Evolutionary conservation across 2,329 filamentous ascomycete species (phyloP).

Genomic region (Cercospora janseana): DNA sequence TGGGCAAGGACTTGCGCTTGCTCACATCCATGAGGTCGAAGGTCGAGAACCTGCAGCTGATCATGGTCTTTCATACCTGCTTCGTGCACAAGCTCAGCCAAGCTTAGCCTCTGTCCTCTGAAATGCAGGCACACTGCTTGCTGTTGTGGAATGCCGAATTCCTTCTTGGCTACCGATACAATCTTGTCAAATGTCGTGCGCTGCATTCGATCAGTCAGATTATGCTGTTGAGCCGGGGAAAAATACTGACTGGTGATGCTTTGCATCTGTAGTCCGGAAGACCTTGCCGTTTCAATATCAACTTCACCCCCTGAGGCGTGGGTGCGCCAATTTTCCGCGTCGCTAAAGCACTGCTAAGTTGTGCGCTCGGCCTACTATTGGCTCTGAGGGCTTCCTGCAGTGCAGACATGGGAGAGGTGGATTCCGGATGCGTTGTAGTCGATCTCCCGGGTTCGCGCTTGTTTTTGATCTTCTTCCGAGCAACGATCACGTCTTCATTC

Average conservation of each 20-base stretch:
- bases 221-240: neutral
- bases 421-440: too few relatives aligned
- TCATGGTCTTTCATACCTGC: neutral
- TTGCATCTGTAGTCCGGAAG: neutral
- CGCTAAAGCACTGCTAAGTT: neutral
- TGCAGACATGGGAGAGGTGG: too few relatives aligned
- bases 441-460: neutral
- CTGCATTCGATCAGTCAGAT: neutral
- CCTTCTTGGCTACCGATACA: neutral
- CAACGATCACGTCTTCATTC: slow-evolving; percentile 19
- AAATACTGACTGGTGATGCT: slow-evolving; percentile 1
- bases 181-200: slow-evolving; percentile 5
- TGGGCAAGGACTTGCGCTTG: neutral
- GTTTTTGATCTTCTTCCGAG: slow-evolving; percentile 13
- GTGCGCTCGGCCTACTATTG: too few relatives aligned
- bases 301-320: neutral
- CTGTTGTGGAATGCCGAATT: neutral
- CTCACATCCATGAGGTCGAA: neutral
- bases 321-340: neutral
- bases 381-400: too few relatives aligned
- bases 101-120: slow-evolving; percentile 6
- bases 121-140: slow-evolving; percentile 8
- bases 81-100: slow-evolving; percentile 6
- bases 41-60: slow-evolving; percentile 2
- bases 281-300: slow-evolving; percentile 1